Evolutionary conservation across 2,329 filamentous ascomycete genomes (phyloP), one percentile per base, ranked within the genome.

Genomic region (Aspergillus costaricaensis): DNA sequence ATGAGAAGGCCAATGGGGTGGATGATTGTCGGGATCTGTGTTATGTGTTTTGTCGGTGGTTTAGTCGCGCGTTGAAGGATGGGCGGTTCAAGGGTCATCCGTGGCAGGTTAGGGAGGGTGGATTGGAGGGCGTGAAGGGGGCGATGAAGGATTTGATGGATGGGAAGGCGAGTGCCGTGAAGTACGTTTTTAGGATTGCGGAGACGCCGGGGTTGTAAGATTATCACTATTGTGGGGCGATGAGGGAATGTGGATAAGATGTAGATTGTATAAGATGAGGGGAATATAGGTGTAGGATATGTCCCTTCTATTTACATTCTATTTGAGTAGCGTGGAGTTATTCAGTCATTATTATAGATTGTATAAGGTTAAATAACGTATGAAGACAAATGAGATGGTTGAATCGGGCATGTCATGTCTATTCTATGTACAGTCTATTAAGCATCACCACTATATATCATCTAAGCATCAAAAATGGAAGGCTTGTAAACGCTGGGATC

Each of bases 151-250:
- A 85, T 62, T 69, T 90, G 72, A 85, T 81, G 70, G 79, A 79
- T 21, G 86, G 86, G 0, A 85, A 83, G 71, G 86, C 83, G n/a
- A 87, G 83, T 68, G 87, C 81, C 1, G 78, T 84, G 0, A 90
- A 89, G 74, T 89, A 87, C 76, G 83, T 89, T 2, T 62, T 65
- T 48, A 51, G 64, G 17, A 49, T 86, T 69, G 79, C 62, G 8
- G 82, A 85, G 19, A 85, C 82, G 30, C 62, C 67, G 21, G 64
- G 60, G 10, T 14, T 36, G 32, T 30, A 30, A 4, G 27, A 27
- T 8, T 27, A 27, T 8, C 8, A 2, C 25, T 8, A 2, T 27
- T 27, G 25, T 8, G 25, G 19, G 19, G 19, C 19, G 19, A 19
- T 19, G n/a, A n/a, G n/a, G n/a, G n/a, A n/a, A n/a, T n/a, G n/a